Evolutionary conservation across 2,329 filamentous ascomycete genomes (phyloP).

Genomic region (Fragosphaeria purpurea): DNA sequence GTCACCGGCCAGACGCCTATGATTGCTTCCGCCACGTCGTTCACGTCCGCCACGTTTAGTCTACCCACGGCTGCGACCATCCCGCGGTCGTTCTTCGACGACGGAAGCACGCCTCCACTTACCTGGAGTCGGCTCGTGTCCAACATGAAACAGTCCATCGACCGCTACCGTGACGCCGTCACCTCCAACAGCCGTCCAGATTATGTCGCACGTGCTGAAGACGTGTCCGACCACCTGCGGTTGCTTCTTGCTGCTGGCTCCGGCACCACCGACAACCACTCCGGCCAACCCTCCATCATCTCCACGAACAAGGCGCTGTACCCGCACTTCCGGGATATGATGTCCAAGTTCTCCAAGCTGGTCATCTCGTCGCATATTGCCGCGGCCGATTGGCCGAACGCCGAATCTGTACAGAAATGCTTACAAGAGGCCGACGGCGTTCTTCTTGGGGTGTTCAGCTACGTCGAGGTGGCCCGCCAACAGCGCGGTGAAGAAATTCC

Average conservation of each 20-base stretch:
- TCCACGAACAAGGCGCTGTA: conserved; percentile 96
- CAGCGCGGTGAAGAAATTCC: conserved; percentile 90
- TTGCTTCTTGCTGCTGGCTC: conserved; percentile 91
- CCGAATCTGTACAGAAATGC: conserved; percentile 90
- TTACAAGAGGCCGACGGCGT: conserved; percentile 96
- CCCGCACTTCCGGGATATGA: conserved; percentile 96
- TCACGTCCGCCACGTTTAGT: conserved; percentile 48
- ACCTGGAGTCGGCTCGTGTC: conserved; percentile 86
- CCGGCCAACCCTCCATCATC: conserved; percentile 97
- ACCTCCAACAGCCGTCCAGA: conserved; percentile 73
- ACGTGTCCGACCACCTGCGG: conserved; percentile 93
- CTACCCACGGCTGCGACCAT: conserved; percentile 50
- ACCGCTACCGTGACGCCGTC: conserved; percentile 84
- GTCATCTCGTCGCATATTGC: conserved; percentile 97
- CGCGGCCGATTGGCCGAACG: conserved; percentile 87
- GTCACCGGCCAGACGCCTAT: conserved; percentile 34
- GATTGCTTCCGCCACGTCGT: conserved; percentile 50
- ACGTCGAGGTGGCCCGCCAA: conserved; percentile 88
- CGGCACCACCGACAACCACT: conserved; percentile 96
- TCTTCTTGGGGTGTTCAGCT: conserved; percentile 85
- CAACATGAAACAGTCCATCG: conserved; percentile 86
- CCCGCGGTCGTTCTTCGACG: conserved; percentile 82
- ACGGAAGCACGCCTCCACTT: conserved; percentile 66
- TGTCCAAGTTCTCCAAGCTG: conserved; percentile 99
- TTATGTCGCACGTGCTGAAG: conserved; percentile 89